Percentiles rank a stretch among this genome's conserved stretches.
Evolutionary conservation across 2,329 filamentous ascomycete species (phyloP).

Genomic region (Capronia coronata): DNA sequence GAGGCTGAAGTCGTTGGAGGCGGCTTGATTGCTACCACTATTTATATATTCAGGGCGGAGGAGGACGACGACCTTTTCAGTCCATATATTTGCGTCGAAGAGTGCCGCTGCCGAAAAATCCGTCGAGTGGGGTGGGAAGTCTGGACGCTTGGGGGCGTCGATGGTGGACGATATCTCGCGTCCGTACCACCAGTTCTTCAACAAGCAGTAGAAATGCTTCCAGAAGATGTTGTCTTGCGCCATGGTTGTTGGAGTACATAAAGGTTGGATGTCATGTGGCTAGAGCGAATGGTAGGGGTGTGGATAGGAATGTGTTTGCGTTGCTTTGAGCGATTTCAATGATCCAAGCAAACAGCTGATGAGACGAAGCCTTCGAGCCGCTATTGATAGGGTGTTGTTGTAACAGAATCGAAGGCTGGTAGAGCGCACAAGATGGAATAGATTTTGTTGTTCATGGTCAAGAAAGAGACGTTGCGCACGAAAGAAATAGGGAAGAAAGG

Average conservation of each 20-base stretch:
- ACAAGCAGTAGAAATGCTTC: background rate
- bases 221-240: background rate
- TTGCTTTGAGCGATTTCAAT: background rate
- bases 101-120: background rate
- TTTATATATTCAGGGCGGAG: background rate
- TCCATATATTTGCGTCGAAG: conserved; percentile 2
- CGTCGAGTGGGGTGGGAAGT: conserved; percentile 1
- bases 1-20: background rate
- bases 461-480: too few relatives aligned
- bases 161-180: background rate
- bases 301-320: background rate
- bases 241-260: background rate
- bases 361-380: too few relatives aligned
- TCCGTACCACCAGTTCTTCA: background rate
- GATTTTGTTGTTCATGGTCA: too few relatives aligned
- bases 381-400: too few relatives aligned
- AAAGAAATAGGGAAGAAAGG: too few relatives aligned
- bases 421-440: too few relatives aligned
- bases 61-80: background rate
- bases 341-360: too few relatives aligned
- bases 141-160: background rate
- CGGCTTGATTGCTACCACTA: background rate
- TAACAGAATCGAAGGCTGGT: too few relatives aligned
- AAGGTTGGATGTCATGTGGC: too few relatives aligned
- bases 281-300: too few relatives aligned